phyloP scores from a whole-genome alignment of 441 rosid species.

The Eutrema salsugineum region DNA sequence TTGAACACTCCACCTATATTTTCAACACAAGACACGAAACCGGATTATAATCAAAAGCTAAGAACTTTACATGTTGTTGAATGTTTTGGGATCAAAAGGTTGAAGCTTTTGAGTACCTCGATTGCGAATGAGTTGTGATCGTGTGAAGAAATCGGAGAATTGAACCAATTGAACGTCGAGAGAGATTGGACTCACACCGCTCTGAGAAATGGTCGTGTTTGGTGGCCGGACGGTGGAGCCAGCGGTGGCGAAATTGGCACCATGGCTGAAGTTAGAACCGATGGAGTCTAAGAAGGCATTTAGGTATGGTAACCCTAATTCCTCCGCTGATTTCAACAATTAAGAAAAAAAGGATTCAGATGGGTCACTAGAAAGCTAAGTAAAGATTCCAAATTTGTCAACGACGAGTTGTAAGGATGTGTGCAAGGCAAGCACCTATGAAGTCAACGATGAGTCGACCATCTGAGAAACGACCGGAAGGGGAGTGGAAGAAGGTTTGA shows the following conservation, averaged over 20 bases:
- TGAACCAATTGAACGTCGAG: slow-evolving; percentile 67
- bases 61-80: background rate
- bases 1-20: slow-evolving; percentile 44
- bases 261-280: slow-evolving; percentile 76
- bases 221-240: slow-evolving; percentile 74
- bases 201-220: slow-evolving; percentile 44
- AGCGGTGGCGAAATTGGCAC: slow-evolving; percentile 85
- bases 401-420: background rate
- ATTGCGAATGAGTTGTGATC: slow-evolving; percentile 40
- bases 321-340: slow-evolving; percentile 36
- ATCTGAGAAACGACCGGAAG: slow-evolving; percentile 54
- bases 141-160: slow-evolving; percentile 47
- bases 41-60: background rate
- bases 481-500: slow-evolving; percentile 45
- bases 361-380: background rate
- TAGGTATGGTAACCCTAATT: slow-evolving; percentile 50
- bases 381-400: background rate
- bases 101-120: slow-evolving; percentile 37
- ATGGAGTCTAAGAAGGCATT: slow-evolving; percentile 64
- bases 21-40: background rate
- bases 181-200: slow-evolving; percentile 72
- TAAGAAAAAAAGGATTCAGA: background rate
- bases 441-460: slow-evolving; percentile 62
- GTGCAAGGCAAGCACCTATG: slow-evolving; percentile 39
- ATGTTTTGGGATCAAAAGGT: background rate